These are phyloP conservation scores for Sherardia arvensis DNA, from an alignment of 257 asterid species.

Conservation along the genomic window DNA sequence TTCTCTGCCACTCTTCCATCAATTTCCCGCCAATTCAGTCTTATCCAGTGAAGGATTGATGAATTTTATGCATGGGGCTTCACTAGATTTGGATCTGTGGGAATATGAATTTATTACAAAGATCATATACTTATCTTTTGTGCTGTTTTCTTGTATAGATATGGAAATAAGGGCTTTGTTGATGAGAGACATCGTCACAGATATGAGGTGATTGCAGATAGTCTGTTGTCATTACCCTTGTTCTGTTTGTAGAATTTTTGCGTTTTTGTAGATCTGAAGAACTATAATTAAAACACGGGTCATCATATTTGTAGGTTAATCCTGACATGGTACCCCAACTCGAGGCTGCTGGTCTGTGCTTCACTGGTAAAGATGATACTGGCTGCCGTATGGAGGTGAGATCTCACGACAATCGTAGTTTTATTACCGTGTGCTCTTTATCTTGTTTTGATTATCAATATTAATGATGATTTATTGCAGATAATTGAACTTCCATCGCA, in stretches of 20 bases:
- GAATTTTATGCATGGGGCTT: neutral
- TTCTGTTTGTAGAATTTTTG: neutral
- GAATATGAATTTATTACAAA: neutral
- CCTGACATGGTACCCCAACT: conserved; percentile 36
- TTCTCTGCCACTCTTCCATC: neutral
- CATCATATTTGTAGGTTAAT: conserved; percentile 23
- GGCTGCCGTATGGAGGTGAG: conserved; percentile 40
- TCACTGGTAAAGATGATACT: conserved; percentile 42
- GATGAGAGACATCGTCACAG: conserved; percentile 98
- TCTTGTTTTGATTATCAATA: neutral
- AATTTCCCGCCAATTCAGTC: neutral
- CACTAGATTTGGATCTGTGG: neutral
- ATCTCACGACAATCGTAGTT: neutral
- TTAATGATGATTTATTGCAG: conserved; percentile 12
- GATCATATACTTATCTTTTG: neutral
- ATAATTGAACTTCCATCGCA: conserved; percentile 33
- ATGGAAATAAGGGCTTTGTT: conserved; percentile 26
- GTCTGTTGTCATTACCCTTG: neutral
- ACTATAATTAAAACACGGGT: neutral
- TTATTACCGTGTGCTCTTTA: too few species aligned
- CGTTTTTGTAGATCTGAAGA: too few species aligned
- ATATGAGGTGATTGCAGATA: conserved; percentile 57
- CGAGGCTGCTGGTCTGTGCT: conserved; percentile 37
- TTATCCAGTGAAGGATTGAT: neutral
- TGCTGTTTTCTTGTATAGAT: neutral